These are phyloP conservation scores for Lolium rigidum DNA, from an alignment of 176 grass and related monocot species.

Conservation along the genomic window DNA sequence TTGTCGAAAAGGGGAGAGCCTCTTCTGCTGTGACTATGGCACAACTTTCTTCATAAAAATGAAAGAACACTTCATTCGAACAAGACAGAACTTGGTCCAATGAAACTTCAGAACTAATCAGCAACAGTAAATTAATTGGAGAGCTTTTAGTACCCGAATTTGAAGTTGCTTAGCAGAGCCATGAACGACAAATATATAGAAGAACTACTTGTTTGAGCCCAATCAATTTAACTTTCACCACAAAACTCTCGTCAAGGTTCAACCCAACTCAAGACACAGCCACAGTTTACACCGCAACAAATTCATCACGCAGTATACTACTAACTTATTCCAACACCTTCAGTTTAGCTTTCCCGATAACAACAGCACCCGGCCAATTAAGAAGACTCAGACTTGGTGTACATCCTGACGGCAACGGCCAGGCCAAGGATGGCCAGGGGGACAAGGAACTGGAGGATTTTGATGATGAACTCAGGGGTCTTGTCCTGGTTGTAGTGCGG, in stretches of 20 bases:
- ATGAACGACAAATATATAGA: no score
- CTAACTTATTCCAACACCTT: slow-evolving; percentile 45
- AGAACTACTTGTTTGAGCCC: background rate
- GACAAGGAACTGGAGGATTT: slow-evolving; percentile 46
- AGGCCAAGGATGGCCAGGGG: slow-evolving; percentile 78
- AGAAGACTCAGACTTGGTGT: slow-evolving; percentile 74
- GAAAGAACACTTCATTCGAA: no score
- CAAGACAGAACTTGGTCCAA: no score
- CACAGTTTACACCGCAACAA: background rate
- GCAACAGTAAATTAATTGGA: no score
- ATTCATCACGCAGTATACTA: background rate
- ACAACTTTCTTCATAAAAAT: no score
- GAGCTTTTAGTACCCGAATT: no score
- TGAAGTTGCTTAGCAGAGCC: no score
- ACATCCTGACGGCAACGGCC: slow-evolving; percentile 83
- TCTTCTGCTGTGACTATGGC: no score
- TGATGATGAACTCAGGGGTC: slow-evolving; percentile 76
- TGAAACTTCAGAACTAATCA: no score
- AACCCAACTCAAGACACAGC: background rate
- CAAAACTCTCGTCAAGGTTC: slow-evolving; percentile 4
- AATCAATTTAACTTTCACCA: background rate
- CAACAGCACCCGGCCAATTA: slow-evolving; percentile 4
- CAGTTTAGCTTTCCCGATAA: background rate
- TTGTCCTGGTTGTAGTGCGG: slow-evolving; percentile 92
- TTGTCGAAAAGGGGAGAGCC: no score